These are phyloP conservation scores for Tuber microsphaerosporum DNA, from an alignment of 495 filamentous ascomycete genomes.

Conservation along the genomic window DNA sequence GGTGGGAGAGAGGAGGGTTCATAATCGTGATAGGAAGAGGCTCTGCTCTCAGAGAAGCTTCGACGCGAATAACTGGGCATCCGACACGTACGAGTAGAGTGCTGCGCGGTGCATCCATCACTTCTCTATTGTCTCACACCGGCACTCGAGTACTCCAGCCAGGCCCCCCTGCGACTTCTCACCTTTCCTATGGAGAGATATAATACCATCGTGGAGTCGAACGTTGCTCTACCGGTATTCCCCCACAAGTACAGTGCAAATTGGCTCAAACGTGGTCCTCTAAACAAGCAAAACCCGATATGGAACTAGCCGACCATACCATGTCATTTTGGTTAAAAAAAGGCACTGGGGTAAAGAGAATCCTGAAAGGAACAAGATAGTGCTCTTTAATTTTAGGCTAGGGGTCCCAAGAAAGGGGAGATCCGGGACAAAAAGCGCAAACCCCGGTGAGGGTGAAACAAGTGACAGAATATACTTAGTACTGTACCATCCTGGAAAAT, in stretches of 20 bases:
- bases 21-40: not conserved
- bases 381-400: too few relatives aligned
- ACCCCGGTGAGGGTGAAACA: too few relatives aligned
- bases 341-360: too few relatives aligned
- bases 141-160: not conserved
- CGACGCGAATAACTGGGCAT: not conserved
- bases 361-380: too few relatives aligned
- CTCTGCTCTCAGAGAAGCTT: not conserved
- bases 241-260: not conserved
- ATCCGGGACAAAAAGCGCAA: too few relatives aligned
- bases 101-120: not conserved
- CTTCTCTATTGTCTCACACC: not conserved
- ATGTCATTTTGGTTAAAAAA: too few relatives aligned
- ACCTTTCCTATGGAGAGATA: not conserved
- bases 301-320: too few relatives aligned
- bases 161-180: not conserved
- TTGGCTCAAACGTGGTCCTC: too few relatives aligned
- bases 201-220: not conserved
- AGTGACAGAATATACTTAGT: too few relatives aligned
- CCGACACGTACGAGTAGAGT: not conserved
- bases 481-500: too few relatives aligned
- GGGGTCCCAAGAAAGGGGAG: too few relatives aligned
- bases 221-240: not conserved
- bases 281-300: too few relatives aligned
- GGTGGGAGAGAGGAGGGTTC: not conserved